A percentile compares a stretch with the other conserved stretches of the same genome.
phyloP scores from a whole-genome alignment of 257 asterid species.

The Avicennia marina region DNA sequence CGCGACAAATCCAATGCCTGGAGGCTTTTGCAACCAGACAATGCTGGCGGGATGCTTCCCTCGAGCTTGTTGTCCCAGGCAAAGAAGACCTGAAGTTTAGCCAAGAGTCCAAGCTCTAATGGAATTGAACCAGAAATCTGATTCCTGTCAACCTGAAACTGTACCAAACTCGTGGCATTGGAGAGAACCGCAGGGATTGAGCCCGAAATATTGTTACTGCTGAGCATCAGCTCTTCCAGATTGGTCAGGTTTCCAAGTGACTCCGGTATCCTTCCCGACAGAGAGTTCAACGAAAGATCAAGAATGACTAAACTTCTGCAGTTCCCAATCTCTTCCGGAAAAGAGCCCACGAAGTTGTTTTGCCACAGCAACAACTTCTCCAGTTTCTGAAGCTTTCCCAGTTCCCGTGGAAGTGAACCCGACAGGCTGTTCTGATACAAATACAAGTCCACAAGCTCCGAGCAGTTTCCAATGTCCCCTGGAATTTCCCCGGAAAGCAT shows the following conservation, averaged over 20 bases:
- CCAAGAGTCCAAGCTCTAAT: slow-evolving; percentile 41
- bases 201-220: slow-evolving; percentile 68
- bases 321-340: slow-evolving; percentile 57
- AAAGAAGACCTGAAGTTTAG: slow-evolving; percentile 45
- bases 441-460: slow-evolving; percentile 59
- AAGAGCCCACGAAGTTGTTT: slow-evolving; percentile 47
- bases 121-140: slow-evolving; percentile 60
- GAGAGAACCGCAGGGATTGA: slow-evolving; percentile 57
- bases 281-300: slow-evolving; percentile 52
- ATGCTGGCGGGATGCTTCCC: slow-evolving; percentile 53
- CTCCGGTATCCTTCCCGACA: slow-evolving; percentile 50
- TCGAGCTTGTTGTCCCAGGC: slow-evolving; percentile 78
- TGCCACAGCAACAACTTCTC: slow-evolving; percentile 67
- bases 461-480: slow-evolving; percentile 52
- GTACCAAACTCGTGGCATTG: slow-evolving; percentile 48
- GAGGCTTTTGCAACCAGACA: slow-evolving; percentile 61
- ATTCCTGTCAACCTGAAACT: slow-evolving; percentile 60
- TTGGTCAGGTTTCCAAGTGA: slow-evolving; percentile 50
- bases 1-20: slow-evolving; percentile 67
- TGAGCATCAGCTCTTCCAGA: slow-evolving; percentile 62
- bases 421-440: slow-evolving; percentile 57
- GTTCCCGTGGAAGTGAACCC: slow-evolving; percentile 52
- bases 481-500: slow-evolving; percentile 74
- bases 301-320: slow-evolving; percentile 43
- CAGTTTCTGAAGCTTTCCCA: slow-evolving; percentile 64